Evolutionary conservation across 306 rosid species (phyloP).

Genomic region (Corylus americana): DNA sequence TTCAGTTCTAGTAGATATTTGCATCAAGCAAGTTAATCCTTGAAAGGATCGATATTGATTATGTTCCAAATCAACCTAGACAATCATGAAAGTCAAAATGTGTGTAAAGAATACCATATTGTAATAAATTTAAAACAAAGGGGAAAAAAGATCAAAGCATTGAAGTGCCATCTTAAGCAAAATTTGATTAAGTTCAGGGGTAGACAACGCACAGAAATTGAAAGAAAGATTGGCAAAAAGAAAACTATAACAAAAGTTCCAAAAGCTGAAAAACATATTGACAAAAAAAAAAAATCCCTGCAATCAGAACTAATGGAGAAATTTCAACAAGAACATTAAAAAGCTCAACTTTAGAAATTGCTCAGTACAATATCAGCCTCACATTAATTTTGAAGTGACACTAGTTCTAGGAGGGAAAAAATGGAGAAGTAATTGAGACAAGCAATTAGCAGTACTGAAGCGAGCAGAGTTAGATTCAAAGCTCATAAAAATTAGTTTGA

Average conservation of each 20-base stretch:
- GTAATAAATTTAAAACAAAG: neutral
- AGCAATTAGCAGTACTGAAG: neutral
- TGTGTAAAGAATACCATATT: neutral
- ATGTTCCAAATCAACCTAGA: slow-evolving; percentile 94
- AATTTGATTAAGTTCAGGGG: neutral
- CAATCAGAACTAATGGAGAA: neutral
- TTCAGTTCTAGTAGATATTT: slow-evolving; percentile 89
- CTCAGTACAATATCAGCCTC: neutral
- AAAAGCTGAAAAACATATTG: neutral
- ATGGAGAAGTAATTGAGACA: neutral
- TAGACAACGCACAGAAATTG: neutral
- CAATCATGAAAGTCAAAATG: slow-evolving; percentile 14
- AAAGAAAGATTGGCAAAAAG: neutral
- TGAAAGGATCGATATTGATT: slow-evolving; percentile 95
- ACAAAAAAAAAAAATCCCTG: neutral
- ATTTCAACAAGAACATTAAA: neutral
- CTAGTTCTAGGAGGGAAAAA: neutral
- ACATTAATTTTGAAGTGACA: neutral
- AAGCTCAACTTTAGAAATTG: neutral
- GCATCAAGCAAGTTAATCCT: slow-evolving; percentile 97
- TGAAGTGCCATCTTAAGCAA: neutral
- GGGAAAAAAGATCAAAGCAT: no score
- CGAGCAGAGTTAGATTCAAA: neutral
- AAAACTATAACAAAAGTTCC: neutral
- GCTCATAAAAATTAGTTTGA: neutral